Percentiles rank a stretch among this genome's conserved stretches.
phyloP scores from a whole-genome alignment of 2,329 filamentous ascomycete genomes.

The Phoma sp. region DNA sequence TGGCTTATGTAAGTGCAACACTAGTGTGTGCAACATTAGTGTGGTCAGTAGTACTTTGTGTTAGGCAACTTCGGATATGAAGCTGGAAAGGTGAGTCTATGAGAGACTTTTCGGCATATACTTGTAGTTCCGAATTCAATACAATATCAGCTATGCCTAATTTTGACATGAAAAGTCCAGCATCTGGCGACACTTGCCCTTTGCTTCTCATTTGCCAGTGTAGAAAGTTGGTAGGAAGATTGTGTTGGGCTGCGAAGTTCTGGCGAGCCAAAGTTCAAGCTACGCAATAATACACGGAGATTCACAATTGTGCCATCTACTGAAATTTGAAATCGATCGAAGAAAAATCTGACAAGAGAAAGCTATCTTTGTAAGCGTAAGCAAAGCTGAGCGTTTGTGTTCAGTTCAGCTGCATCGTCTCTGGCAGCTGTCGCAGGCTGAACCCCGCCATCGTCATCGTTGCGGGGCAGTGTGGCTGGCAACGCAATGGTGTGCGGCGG shows the following conservation, averaged over 20 bases:
- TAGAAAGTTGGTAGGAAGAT: not conserved
- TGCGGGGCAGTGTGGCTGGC: slow-evolving; percentile 17
- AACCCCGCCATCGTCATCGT: slow-evolving; percentile 12
- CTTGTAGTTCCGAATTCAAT: not conserved
- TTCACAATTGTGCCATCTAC: not conserved
- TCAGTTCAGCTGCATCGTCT: slow-evolving; percentile 3
- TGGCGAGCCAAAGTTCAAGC: not conserved
- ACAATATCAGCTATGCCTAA: not conserved
- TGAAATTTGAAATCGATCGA: not conserved
- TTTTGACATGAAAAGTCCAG: not conserved
- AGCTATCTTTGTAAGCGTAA: not conserved
- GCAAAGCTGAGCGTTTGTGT: not conserved
- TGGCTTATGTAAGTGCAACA: not conserved
- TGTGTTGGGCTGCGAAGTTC: not conserved
- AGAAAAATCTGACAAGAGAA: not conserved
- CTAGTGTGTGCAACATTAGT: not conserved
- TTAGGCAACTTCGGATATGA: not conserved
- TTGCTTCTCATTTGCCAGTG: not conserved
- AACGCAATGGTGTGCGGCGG: slow-evolving; percentile 8
- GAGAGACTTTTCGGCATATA: not conserved
- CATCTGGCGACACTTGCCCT: not conserved
- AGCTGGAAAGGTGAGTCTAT: not conserved
- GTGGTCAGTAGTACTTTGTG: not conserved
- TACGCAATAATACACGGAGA: not conserved
- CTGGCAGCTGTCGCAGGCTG: not conserved